These are phyloP conservation scores for Leccinum fibrillosum DNA, from an alignment of 768 basidiomycete species.

Conservation along the genomic window DNA sequence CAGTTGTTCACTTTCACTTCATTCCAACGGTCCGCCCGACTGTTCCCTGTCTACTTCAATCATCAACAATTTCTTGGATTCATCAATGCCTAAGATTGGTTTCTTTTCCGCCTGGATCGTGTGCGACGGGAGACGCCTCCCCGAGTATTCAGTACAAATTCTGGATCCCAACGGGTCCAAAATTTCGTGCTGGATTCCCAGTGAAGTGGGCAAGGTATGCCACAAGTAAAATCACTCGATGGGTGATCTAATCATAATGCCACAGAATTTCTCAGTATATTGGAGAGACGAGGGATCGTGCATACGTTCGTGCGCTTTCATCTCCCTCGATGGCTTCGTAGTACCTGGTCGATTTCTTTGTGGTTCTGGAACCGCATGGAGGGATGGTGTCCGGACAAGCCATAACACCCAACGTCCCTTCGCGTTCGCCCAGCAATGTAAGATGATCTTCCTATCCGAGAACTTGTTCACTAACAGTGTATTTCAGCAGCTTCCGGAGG, in stretches of 20 bases:
- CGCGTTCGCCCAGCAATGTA: slow-evolving; percentile 50
- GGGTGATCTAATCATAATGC: slow-evolving; percentile 5
- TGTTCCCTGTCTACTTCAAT: not conserved
- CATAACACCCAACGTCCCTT: slow-evolving; percentile 55
- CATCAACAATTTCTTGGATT: not conserved
- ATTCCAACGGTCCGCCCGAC: not conserved
- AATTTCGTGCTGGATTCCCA: slow-evolving; percentile 68
- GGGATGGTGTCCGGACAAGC: slow-evolving; percentile 52
- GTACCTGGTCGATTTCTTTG: slow-evolving; percentile 62
- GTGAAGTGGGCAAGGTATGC: slow-evolving; percentile 53
- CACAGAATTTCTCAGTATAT: slow-evolving; percentile 55
- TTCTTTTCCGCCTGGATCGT: slow-evolving; percentile 72
- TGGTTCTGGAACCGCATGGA: slow-evolving; percentile 52
- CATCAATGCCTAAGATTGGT: slow-evolving; percentile 43
- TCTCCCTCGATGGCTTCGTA: slow-evolving; percentile 60
- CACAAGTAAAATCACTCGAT: not conserved
- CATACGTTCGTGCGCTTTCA: slow-evolving; percentile 55
- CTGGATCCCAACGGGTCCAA: slow-evolving; percentile 38
- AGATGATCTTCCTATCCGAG: slow-evolving; percentile 2
- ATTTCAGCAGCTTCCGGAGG: slow-evolving; percentile 8
- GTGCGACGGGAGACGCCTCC: slow-evolving; percentile 45
- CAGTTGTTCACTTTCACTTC: not conserved
- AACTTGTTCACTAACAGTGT: not conserved
- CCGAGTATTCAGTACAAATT: slow-evolving; percentile 54
- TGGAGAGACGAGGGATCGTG: slow-evolving; percentile 61